These are phyloP conservation scores for Hysterium pulicare DNA, from an alignment of 2,329 filamentous ascomycete species.

Conservation along the genomic window DNA sequence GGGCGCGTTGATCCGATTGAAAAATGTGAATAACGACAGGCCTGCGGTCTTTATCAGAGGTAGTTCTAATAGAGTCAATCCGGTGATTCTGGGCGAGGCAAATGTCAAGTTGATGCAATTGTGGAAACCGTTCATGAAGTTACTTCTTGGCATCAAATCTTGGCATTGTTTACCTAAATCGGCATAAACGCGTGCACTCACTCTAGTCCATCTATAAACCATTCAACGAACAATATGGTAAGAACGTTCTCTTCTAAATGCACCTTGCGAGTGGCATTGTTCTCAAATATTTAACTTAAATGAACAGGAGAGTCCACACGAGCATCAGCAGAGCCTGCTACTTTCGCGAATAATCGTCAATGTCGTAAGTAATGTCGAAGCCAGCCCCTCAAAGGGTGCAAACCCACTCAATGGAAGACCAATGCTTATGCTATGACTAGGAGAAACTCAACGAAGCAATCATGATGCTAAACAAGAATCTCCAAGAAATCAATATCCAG, in stretches of 20 bases:
- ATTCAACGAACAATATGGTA: neutral
- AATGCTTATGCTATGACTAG: no score
- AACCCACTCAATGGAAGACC: no score
- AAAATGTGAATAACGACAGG: no score
- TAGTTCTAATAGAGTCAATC: no score
- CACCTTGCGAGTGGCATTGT: no score
- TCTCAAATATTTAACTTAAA: no score
- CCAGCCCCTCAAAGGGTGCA: no score
- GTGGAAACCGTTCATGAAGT: no score
- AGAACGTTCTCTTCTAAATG: neutral
- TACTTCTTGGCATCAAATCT: neutral
- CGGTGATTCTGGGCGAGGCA: no score
- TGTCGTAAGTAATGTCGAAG: conserved; percentile 77
- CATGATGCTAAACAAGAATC: conserved; percentile 84
- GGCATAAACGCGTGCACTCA: neutral
- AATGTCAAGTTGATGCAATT: no score
- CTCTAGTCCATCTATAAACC: neutral
- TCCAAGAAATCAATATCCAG: conserved; percentile 95
- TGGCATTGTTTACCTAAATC: neutral
- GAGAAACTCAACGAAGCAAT: conserved; percentile 97
- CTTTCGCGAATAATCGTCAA: conserved; percentile 96
- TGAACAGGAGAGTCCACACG: conserved; percentile 91
- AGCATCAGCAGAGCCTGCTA: conserved; percentile 92
- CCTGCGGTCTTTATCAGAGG: no score
- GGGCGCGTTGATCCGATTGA: no score